These are phyloP conservation scores for Fraxinus dipetala DNA, from an alignment of 305 asterid species.

Conservation along the genomic window DNA sequence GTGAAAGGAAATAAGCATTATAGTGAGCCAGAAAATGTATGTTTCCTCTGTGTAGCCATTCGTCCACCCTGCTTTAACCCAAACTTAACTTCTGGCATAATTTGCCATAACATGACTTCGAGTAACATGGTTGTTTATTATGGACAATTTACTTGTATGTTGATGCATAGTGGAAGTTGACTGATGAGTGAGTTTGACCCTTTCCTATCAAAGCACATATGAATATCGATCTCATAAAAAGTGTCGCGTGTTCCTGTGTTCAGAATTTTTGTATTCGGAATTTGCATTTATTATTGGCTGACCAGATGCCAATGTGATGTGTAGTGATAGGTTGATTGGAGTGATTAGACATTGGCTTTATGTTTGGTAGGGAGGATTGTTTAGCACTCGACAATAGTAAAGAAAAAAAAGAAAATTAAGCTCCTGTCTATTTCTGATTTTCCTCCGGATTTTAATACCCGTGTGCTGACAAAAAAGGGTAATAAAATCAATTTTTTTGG, in stretches of 20 bases:
- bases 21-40: not conserved
- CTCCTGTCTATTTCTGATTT: no score
- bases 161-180: not conserved
- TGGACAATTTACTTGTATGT: not conserved
- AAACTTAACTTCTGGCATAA: not conserved
- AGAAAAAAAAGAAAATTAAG: no score
- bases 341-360: not conserved
- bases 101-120: not conserved
- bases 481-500: no score
- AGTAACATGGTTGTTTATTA: not conserved
- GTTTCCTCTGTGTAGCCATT: not conserved
- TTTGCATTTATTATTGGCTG: not conserved
- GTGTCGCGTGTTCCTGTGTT: not conserved
- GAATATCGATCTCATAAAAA: not conserved
- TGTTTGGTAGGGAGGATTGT: not conserved
- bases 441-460: no score
- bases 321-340: not conserved
- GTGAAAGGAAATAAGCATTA: not conserved
- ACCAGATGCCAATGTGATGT: not conserved
- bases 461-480: no score
- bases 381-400: not conserved
- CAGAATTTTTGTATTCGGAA: not conserved
- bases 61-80: not conserved
- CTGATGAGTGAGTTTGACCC: not conserved
- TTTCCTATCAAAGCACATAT: not conserved